Evolutionary conservation across 768 basidiomycete genomes (phyloP), one percentile per base, ranked within the genome.

Genomic region (Boletellus emodensis): DNA sequence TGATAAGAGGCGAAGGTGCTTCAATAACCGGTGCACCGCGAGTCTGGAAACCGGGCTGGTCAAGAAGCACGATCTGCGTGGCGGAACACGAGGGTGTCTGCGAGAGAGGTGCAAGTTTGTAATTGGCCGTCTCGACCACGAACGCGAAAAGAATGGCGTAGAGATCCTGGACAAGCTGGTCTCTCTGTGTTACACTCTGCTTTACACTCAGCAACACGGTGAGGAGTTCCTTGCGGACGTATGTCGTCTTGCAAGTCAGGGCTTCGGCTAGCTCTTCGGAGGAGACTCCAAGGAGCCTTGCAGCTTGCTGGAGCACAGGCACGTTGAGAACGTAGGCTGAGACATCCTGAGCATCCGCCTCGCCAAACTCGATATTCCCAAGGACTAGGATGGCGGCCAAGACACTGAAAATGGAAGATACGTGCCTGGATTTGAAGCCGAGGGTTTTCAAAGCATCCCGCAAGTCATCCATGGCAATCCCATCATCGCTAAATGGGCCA

Each of bases 61-160:
- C 82, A 44, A 84, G 65, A 34, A 83, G 61, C 37, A 75, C 65
- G 51, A 84, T 78, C 59, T 79, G 79, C 14, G 75, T 74, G 13
- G 68, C 64, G 33, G 66, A 70, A 56, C 66, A 69, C 46, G 71
- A 55, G 32, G 75, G 72, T 10, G 70, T 67, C 8, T 71, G 65
- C 1, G 74, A 66, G 53, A 69, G 59, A 3, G 81, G 76, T 11
- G 78, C 73, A 20, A 83, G 65, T 57, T 74, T 74, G 61, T 80
- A 77, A 62, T 84, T 84, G 53, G 79, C 79, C 11, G 80, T 81
- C 61, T 84, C 82, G 43, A 82, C 78, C 38, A 84, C 74, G 52
- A 77, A 84, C 0, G 82, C 75, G 54, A 84, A 84, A 40, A 84
- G 70, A 58, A 84, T 83, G 32, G 79, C 76, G 56, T 84, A 84